phyloP scores from a whole-genome alignment of 805 yeast genomes.

The Pichia phayaonensis region DNA sequence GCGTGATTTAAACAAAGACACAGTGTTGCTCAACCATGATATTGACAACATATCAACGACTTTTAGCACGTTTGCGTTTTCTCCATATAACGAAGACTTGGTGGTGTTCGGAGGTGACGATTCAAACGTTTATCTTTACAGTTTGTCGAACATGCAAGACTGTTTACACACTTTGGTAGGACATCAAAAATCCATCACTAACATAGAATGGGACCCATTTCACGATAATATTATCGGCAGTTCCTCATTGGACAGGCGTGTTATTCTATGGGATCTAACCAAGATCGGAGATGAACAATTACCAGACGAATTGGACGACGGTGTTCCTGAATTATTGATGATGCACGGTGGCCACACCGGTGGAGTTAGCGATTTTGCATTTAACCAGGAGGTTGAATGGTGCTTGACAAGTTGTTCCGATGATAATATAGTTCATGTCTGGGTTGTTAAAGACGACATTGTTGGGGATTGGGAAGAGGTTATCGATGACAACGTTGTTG shows the following conservation, averaged over 20 bases:
- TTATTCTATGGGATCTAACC: constrained; percentile 72
- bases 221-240: constrained; percentile 72
- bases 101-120: constrained; percentile 67
- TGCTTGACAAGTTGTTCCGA: constrained; percentile 58
- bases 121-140: constrained; percentile 58
- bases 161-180: constrained; percentile 71
- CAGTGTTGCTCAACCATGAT: constrained; percentile 19
- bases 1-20: constrained; percentile 41
- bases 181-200: constrained; percentile 65
- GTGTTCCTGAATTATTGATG: constrained; percentile 81
- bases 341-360: constrained; percentile 92
- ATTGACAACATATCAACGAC: constrained; percentile 27
- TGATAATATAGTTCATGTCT: constrained; percentile 52
- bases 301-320: constrained; percentile 86
- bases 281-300: constrained; percentile 79
- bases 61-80: constrained; percentile 60
- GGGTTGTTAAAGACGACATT: constrained; percentile 35
- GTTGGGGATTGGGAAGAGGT: constrained; percentile 10
- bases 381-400: constrained; percentile 72
- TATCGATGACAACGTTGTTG: not conserved
- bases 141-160: constrained; percentile 37
- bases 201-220: constrained; percentile 71
- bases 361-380: constrained; percentile 62
- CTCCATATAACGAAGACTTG: constrained; percentile 50
- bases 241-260: constrained; percentile 69